Evolutionary conservation across 2,329 filamentous ascomycete genomes (phyloP).

Genomic region (Chalaropsis ovoidea): DNA sequence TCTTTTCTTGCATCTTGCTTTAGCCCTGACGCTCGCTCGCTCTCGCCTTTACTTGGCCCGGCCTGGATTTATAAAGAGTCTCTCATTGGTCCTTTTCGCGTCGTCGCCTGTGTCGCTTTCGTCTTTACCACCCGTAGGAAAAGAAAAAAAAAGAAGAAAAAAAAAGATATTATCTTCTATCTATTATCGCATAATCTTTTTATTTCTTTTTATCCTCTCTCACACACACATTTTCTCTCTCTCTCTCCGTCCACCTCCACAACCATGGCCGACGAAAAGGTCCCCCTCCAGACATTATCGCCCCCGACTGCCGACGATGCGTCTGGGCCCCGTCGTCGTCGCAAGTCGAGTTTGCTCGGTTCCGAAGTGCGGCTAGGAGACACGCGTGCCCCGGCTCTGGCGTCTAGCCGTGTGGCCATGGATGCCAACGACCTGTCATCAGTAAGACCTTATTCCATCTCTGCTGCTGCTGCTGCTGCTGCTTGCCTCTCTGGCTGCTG

Average conservation of each 20-base stretch:
- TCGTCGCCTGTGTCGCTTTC: no score
- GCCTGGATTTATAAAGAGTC: no score
- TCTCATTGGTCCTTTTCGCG: no score
- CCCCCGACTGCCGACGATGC: slow-evolving; percentile 11
- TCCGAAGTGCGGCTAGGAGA: slow-evolving; percentile 46
- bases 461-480: neutral
- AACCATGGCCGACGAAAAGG: neutral
- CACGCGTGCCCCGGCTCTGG: slow-evolving; percentile 46
- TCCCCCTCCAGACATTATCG: neutral
- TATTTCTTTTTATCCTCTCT: no score
- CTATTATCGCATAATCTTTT: no score
- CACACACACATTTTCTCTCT: neutral
- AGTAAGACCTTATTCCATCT: slow-evolving; percentile 23
- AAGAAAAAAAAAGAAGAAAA: neutral
- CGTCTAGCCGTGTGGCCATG: slow-evolving; percentile 43
- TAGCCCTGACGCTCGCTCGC: no score
- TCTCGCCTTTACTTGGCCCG: no score
- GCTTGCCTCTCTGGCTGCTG: neutral
- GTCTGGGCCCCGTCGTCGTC: slow-evolving; percentile 38
- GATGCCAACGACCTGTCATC: slow-evolving; percentile 27
- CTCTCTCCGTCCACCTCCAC: neutral
- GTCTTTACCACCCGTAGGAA: neutral
- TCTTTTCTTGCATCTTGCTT: neutral
- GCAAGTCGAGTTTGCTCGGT: slow-evolving; percentile 48
- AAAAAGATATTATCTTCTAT: no score